These are phyloP conservation scores for Aspergillus taichungensis DNA, from an alignment of 495 filamentous ascomycete species.

Conservation along the genomic window DNA sequence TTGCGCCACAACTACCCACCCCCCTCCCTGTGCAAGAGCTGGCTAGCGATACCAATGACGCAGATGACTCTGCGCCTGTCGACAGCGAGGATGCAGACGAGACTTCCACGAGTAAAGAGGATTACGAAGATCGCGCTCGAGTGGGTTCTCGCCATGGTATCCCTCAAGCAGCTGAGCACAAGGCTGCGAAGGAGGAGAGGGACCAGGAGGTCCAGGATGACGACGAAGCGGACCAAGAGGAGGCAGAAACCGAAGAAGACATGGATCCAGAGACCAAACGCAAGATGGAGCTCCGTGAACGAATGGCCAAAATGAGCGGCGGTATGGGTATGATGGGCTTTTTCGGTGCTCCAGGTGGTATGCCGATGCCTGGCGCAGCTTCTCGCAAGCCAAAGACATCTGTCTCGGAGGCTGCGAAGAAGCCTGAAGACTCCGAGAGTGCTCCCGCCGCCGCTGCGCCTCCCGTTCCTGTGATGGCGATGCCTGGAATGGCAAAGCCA, in stretches of 20 bases:
- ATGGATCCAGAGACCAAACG: conserved; percentile 82
- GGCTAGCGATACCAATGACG: conserved; percentile 77
- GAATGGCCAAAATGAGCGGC: conserved; percentile 98
- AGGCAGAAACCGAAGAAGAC: conserved; percentile 83
- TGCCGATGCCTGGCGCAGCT: conserved; percentile 40
- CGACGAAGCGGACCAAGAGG: conserved; percentile 52
- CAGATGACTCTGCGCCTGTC: conserved; percentile 79
- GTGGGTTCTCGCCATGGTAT: conserved; percentile 7
- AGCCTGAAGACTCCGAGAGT: conserved; percentile 41
- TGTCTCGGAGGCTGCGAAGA: conserved; percentile 57
- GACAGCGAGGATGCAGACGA: conserved; percentile 80
- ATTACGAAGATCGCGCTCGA: conserved; percentile 49
- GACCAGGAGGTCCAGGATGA: conserved; percentile 36
- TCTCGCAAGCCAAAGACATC: conserved; percentile 43
- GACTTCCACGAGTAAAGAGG: conserved; percentile 63
- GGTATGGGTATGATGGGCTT: conserved; percentile 97
- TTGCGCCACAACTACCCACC: conserved; percentile 31
- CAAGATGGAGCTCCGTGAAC: conserved; percentile 78
- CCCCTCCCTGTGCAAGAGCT: conserved; percentile 43
- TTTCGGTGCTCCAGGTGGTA: conserved; percentile 71
- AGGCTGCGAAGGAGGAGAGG: conserved; percentile 34
- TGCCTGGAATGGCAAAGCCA: conserved; percentile 57
- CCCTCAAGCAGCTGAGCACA: conserved; percentile 15
- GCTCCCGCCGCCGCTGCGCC: conserved; percentile 46
- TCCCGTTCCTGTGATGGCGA: conserved; percentile 68